Base-by-base conservation (phyloP, 2,329 filamentous ascomycete species). In the Sarocladiaceae sp. region DNA sequence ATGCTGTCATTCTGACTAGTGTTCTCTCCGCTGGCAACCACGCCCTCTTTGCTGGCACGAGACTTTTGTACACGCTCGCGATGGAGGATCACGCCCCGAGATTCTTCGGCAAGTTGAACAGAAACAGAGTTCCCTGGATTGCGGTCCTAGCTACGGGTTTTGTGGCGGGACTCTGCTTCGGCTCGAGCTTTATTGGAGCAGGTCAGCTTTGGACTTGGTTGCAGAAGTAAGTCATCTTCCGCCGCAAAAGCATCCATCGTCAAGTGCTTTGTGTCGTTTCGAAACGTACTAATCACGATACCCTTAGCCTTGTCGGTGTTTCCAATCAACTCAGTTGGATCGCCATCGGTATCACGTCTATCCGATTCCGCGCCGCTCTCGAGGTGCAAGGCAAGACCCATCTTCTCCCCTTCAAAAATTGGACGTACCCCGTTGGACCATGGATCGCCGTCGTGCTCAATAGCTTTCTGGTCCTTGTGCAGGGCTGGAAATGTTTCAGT, bases 301-400 rank as follows among this genome's bases (percentile, higher is more conserved):
- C 2, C 44, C 23, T 46, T 40, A 74, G 70, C 47, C 73, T 84
- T 35, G 78, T 84, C 45, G 80, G 80, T 10, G 80, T 84, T 0
- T 82, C 79, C 0, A 83, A 83, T 57, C 80, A 83, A 60, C 62
- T 84, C 4, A 77, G 76, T 41, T 84, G 81, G 80, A 73, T 78
- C 51, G 70, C 76, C 45, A 85, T 84, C 47, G 74, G 78, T 6
- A 66, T 83, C 44, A 74, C 80, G 1, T 83, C 78, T 0, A 62
- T 84, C n/a, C 77, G 81, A 20, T 84, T 84, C 65, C 76, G 81
- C 20, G 61, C 67, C 3, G 81, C 68, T 3, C 62, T 84, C 44
- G 65, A 67, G 37, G 56, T 62, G 2, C 81, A 84, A 50, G 73
- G 73, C n/a, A 73, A 80, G 40, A 76, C 78, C 6, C 74, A 82